These are phyloP conservation scores for Malassezia sympodialis DNA, from an alignment of 1,284 basidiomycete species.

Conservation along the genomic window DNA sequence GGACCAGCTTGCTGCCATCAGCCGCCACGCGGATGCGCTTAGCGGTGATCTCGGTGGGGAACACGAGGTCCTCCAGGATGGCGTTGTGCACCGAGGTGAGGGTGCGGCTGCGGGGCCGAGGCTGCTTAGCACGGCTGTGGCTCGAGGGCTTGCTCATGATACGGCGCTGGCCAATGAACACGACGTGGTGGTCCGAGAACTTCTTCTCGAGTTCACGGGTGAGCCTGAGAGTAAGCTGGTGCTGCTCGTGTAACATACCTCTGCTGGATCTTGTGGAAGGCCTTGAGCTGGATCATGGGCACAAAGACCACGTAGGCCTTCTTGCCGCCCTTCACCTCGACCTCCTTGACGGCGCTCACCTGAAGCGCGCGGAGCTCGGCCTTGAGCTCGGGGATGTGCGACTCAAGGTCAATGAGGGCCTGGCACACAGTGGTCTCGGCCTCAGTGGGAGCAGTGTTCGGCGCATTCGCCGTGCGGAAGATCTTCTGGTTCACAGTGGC, in stretches of 20 bases:
- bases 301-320: constrained; percentile 99
- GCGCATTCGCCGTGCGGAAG: constrained; percentile 84
- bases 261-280: constrained; percentile 96
- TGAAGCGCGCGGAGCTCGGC: constrained; percentile 83
- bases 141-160: constrained; percentile 96
- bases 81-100: constrained; percentile 95
- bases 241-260: constrained; percentile 59
- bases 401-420: constrained; percentile 93
- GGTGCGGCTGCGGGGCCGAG: constrained; percentile 90
- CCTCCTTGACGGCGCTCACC: constrained; percentile 94
- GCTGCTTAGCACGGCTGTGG: constrained; percentile 82
- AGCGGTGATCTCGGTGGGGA: constrained; percentile 96
- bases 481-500: constrained; percentile 60
- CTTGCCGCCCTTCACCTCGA: constrained; percentile 92
- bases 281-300: constrained; percentile 92
- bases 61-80: constrained; percentile 97
- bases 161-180: constrained; percentile 96
- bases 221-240: constrained; percentile 56
- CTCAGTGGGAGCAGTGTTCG: constrained; percentile 76
- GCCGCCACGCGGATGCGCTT: constrained; percentile 70
- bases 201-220: constrained; percentile 99
- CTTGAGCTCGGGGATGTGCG: constrained; percentile 96
- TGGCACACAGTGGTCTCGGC: constrained; percentile 86
- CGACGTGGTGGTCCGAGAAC: constrained; percentile 96
- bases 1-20: constrained; percentile 46